These are phyloP conservation scores for Globisporangium abappressorium DNA, from an alignment of 352 stramenopile genomes.

Conservation along the genomic window DNA sequence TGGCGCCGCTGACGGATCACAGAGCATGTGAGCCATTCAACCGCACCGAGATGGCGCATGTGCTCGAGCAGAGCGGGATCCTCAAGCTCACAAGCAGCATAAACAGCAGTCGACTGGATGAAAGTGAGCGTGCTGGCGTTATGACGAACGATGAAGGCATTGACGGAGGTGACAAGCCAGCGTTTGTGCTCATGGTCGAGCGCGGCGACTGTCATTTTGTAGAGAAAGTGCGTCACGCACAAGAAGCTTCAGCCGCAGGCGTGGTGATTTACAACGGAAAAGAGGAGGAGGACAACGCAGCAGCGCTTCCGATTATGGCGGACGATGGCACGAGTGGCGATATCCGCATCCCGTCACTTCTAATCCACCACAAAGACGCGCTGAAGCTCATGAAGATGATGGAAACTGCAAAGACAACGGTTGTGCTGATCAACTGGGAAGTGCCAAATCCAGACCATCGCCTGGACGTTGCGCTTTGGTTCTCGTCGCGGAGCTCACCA, in stretches of 20 bases:
- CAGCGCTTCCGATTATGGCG: background rate
- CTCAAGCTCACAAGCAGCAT: background rate
- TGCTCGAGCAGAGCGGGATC: background rate
- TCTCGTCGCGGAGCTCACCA: slow-evolving; percentile 24
- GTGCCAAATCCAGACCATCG: slow-evolving; percentile 17
- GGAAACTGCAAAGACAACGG: slow-evolving; percentile 7
- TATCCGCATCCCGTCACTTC: slow-evolving; percentile 25
- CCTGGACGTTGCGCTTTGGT: slow-evolving; percentile 30
- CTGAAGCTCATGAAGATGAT: slow-evolving; percentile 20
- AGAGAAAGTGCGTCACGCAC: slow-evolving; percentile 43
- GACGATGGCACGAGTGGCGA: slow-evolving; percentile 26
- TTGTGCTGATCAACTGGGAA: slow-evolving; percentile 14
- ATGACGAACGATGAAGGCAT: background rate
- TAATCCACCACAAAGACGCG: slow-evolving; percentile 25
- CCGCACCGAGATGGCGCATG: background rate
- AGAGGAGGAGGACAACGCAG: background rate
- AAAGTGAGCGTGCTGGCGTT: background rate
- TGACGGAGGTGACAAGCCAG: background rate
- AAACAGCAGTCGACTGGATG: background rate
- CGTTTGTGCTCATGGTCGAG: slow-evolving; percentile 12
- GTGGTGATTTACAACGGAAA: slow-evolving; percentile 8
- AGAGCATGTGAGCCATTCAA: slow-evolving; percentile 6
- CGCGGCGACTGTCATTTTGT: slow-evolving; percentile 40
- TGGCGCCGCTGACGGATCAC: background rate
- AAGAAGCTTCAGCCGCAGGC: background rate